Evolutionary conservation across 164 flowering plant species (phyloP), one percentile per base, ranked within the genome.

Genomic region (Liriodendron chinense): DNA sequence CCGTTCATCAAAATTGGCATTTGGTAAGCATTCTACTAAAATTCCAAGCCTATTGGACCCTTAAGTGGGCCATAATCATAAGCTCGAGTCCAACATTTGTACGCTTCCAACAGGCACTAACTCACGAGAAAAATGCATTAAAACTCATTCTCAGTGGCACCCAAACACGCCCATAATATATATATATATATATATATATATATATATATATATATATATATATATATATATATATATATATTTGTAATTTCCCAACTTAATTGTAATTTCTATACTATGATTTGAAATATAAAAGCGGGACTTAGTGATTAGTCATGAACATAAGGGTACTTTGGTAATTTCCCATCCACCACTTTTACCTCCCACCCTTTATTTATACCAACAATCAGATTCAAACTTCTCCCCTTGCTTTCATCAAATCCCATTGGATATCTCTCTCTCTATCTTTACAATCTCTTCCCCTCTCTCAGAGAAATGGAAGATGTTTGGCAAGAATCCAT

Each of bases 341-440:
- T 53, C 18, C 16, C 13, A 10, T 16, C 59, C 2, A 7, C 9
- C 20, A 14, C 23, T 20, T 22, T 63, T 63, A 23, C 10, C 23
- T 65, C 9, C 63, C 75, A 77, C 75, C 70, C 72, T 69, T 84
- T 83, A 82, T 83, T 68, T 75, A 82, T 78, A 72, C 78, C 61
- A 24, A 13, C 21, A 22, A 78, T 25, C 76, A 66, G 65, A 68
- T 48, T 34, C 69, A 47, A 61, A 70, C 49, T 65, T 65, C 78
- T 77, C 79, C 75, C 70, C 81, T 68, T 34, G 81, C 82, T 82
- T 75, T 81, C 66, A 7, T 47, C 22, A 73, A 78, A 79, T 74
- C 83, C 78, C 80, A 78, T 75, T 78, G 84, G 82, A 63, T 79
- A 47, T 22, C 64, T 34, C 28, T 62, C 73, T 53, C 7, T 13